Evolutionary conservation across 2,329 filamentous ascomycete species (phyloP), one percentile per base, ranked within the genome.

Genomic region (Pyrenochaeta sp.): DNA sequence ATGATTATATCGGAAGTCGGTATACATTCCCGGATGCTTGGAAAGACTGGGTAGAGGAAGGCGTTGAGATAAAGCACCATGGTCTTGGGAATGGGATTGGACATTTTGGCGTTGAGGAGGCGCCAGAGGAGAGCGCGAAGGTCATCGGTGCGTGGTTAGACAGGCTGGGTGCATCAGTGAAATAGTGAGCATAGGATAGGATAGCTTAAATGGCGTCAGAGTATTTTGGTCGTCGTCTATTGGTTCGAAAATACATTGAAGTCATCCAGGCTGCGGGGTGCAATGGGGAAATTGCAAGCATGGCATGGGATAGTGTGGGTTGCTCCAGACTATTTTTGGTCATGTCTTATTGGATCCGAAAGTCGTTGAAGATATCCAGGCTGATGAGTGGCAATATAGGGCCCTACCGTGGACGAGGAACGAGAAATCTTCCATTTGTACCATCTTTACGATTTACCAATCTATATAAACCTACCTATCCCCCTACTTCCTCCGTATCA

Each of bases 51-150:
- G 83, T 87, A 13, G 60, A 60, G 22, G 72, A 79, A 34, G 74
- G 67, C 2, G 77, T 86, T 7, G 77, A 83, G 19, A 79, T 81
- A 15, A 80, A 83, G 0, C 82, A 84, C 65, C 84, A 82, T 61
- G 78, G 83, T 25, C 78, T 71, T 43, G 74, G 68, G 5, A 73
- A 84, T 34, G 79, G 84, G 5, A 80, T 81, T 32, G 85, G 85
- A 0, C 85, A 88, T 71, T 88, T 85, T 66, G 79, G 86, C 15
- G 81, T 83, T 0, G 85, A 88, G 62, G 80, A 87, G 57, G 75
- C 73, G 27, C 84, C 85, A 0, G 78, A 80, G 10, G 79, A 80
- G 2, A 74, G 85, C 25, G 72, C 83, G 30, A 72, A 71, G 50
- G 74, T 78, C 22, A 73, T 85, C 5, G 50, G 58, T 8, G 74